Percentiles rank a stretch among this genome's conserved stretches.
phyloP scores from a whole-genome alignment of 2,329 filamentous ascomycete genomes.

The Ophiocordyceps robertsii region DNA sequence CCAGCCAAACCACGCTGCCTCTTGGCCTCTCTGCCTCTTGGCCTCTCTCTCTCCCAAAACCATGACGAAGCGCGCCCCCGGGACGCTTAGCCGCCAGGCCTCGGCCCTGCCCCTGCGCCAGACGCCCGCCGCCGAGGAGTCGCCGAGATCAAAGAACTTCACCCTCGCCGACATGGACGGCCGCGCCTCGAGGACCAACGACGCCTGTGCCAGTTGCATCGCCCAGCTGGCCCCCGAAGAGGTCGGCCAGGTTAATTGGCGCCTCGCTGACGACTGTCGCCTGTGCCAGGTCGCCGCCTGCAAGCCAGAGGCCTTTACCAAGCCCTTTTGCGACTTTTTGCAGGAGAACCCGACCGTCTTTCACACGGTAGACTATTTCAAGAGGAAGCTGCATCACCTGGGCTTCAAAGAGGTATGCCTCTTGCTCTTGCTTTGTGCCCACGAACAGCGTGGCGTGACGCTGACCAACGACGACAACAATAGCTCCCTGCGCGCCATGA shows the following conservation, averaged over 20 bases:
- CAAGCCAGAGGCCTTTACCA: constrained; percentile 54
- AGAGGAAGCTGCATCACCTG: constrained; percentile 52
- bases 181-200: constrained; percentile 18
- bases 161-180: constrained; percentile 27
- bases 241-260: constrained; percentile 17
- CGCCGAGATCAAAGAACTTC: constrained; percentile 28
- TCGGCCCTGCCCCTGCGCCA: constrained; percentile 32
- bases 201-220: constrained; percentile 25
- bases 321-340: constrained; percentile 81
- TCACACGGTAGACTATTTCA: constrained; percentile 73
- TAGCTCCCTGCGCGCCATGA: constrained; percentile 64
- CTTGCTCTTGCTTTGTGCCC: background rate
- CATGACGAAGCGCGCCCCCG: constrained; percentile 22
- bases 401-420: constrained; percentile 57
- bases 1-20: background rate
- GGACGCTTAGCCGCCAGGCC: constrained; percentile 28
- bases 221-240: constrained; percentile 16
- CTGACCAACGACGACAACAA: background rate
- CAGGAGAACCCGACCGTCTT: constrained; percentile 86
- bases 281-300: constrained; percentile 24
- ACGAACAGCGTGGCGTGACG: background rate
- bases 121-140: constrained; percentile 8
- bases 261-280: constrained; percentile 16
- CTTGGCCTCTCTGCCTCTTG: background rate
- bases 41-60: background rate